Evolutionary conservation across 208 protist species (phyloP).

Genomic region (Endotrypanum monterogeii): DNA sequence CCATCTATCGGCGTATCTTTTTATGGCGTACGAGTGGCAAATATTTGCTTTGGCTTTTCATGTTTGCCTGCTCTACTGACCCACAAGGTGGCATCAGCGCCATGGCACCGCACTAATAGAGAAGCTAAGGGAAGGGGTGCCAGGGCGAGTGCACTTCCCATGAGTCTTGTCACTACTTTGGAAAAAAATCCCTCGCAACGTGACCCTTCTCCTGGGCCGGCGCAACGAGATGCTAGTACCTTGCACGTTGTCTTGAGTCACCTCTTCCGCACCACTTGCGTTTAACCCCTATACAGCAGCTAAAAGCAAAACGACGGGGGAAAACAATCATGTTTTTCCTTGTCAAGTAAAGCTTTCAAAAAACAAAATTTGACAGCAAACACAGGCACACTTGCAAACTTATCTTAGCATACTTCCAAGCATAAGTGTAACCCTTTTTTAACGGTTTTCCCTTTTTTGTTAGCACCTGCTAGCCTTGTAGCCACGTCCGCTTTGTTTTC

Average conservation of each 20-base stretch:
- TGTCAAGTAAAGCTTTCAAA: not conserved
- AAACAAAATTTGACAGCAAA: not conserved
- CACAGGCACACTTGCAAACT: not conserved
- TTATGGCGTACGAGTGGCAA: not conserved
- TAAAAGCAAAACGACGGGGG: not conserved
- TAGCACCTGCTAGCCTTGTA: not conserved
- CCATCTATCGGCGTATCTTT: not conserved
- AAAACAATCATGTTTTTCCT: not conserved
- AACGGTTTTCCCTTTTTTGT: not conserved
- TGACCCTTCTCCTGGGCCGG: not conserved
- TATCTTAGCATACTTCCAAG: slow-evolving; percentile 1
- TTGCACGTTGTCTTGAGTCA: not conserved
- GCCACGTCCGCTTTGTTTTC: not conserved
- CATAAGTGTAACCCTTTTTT: too few relatives aligned
- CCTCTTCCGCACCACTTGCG: not conserved
- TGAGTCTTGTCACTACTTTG: not conserved
- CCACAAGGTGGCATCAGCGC: not conserved
- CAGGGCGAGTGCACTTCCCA: not conserved
- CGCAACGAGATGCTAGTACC: not conserved
- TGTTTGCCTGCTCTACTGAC: not conserved
- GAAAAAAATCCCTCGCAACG: too few relatives aligned
- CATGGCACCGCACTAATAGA: not conserved
- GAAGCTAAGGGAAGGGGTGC: not conserved
- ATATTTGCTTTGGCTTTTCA: not conserved
- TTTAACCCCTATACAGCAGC: not conserved